Evolutionary conservation across 176 grass and related monocot species (phyloP).

Genomic region (Aegilops umbellulata): DNA sequence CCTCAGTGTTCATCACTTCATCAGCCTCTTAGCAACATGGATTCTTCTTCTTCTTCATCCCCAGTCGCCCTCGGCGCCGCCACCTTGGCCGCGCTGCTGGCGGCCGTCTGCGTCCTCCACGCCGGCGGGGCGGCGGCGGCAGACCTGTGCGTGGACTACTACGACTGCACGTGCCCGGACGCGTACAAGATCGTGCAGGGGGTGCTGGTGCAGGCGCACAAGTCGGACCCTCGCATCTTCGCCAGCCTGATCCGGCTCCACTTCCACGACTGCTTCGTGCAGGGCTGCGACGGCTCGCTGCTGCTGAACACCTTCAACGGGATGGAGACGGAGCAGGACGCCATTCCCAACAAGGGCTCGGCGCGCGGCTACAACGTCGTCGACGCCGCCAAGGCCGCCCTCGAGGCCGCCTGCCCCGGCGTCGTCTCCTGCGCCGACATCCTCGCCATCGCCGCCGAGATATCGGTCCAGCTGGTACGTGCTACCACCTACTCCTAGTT

Average conservation of each 20-base stretch:
- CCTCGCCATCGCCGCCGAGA: constrained; percentile 74
- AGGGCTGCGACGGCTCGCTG: constrained; percentile 84
- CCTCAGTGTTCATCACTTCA: neutral
- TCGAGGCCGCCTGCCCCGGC: constrained; percentile 66
- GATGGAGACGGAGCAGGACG: constrained; percentile 53
- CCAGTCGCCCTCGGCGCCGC: too few species aligned
- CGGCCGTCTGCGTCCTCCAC: neutral
- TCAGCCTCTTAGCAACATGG: neutral
- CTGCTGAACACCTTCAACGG: constrained; percentile 50
- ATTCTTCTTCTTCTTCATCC: neutral
- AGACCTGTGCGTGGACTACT: constrained; percentile 54
- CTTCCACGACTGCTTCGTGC: constrained; percentile 94
- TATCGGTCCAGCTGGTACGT: constrained; percentile 61
- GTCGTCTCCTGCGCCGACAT: constrained; percentile 92
- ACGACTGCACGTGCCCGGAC: constrained; percentile 52
- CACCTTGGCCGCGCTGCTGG: neutral
- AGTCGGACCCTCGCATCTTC: constrained; percentile 51
- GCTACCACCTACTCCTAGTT: neutral
- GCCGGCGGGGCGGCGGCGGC: neutral
- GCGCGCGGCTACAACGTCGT: constrained; percentile 56
- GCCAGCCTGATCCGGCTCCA: constrained; percentile 78
- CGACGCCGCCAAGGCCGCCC: constrained; percentile 57
- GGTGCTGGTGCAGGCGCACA: constrained; percentile 54
- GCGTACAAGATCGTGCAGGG: constrained; percentile 50
- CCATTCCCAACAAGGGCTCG: constrained; percentile 54